Conservation (phyloP, 768 basidiomycete genomes). For the Tricholomella constricta region DNA sequence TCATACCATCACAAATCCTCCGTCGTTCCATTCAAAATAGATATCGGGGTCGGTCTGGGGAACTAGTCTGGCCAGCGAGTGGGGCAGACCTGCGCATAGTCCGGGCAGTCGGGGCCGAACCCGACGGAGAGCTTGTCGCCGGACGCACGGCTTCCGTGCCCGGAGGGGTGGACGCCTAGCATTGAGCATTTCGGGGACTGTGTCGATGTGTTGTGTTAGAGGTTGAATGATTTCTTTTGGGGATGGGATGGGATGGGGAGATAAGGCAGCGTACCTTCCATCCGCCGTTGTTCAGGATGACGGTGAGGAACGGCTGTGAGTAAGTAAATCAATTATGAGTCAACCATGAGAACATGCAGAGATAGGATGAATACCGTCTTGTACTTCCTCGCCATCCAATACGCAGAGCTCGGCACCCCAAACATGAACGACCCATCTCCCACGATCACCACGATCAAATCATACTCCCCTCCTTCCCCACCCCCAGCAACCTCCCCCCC, state of each 20-base stretch:
- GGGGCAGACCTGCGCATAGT: constrained; percentile 62
- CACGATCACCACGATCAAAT: constrained; percentile 60
- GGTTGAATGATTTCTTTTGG: neutral
- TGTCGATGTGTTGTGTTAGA: neutral
- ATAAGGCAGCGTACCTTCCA: constrained; percentile 59
- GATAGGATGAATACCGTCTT: constrained; percentile 64
- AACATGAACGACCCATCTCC: constrained; percentile 76
- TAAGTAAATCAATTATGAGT: neutral
- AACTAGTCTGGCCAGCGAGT: constrained; percentile 58
- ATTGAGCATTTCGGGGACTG: constrained; percentile 67
- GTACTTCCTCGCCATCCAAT: constrained; percentile 75
- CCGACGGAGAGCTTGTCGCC: constrained; percentile 59
- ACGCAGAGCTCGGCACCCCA: constrained; percentile 63
- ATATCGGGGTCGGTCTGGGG: constrained; percentile 72
- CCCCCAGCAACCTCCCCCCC: constrained; percentile 41
- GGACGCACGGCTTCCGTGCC: constrained; percentile 47
- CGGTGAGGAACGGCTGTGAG: constrained; percentile 68
- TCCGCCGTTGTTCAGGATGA: constrained; percentile 73
- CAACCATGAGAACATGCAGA: neutral
- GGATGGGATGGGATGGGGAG: too few species aligned
- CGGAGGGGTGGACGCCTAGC: constrained; percentile 63
- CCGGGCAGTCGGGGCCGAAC: constrained; percentile 63
- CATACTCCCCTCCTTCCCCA: too few species aligned
- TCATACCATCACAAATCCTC: constrained; percentile 71
- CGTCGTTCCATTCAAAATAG: constrained; percentile 81